Conservation (phyloP, 73 alveolate species). For the Stentor roeselii region DNA sequence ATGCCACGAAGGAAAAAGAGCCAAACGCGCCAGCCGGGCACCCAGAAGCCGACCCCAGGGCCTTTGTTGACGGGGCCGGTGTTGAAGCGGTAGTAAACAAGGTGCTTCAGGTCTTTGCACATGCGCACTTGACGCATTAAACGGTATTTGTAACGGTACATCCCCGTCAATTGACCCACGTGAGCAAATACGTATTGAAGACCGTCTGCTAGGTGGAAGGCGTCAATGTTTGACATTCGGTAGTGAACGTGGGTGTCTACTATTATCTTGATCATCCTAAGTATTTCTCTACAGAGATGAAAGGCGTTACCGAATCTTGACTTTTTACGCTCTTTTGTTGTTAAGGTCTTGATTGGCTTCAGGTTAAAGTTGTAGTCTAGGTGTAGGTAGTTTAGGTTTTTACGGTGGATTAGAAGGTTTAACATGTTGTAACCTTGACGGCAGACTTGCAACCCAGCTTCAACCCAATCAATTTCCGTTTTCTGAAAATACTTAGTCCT, state of each 20-base stretch:
- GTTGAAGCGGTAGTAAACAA: conserved; percentile 98
- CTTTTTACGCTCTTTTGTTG: conserved; percentile 99
- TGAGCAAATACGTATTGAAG: conserved; percentile 98
- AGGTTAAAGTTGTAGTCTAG: conserved; percentile 99
- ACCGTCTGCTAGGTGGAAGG: conserved; percentile 99
- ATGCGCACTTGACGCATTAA: conserved; percentile 99
- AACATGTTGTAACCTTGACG: conserved; percentile 99
- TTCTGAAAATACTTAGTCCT: conserved; percentile 98
- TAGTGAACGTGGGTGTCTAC: conserved; percentile 98
- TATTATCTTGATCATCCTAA: conserved; percentile 95
- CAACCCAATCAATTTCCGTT: conserved; percentile 99
- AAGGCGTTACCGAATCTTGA: conserved; percentile 99
- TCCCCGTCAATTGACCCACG: conserved; percentile 99
- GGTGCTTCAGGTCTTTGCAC: conserved; percentile 99
- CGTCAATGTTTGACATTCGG: conserved; percentile 99
- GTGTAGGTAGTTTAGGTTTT: conserved; percentile 98
- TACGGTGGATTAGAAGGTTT: conserved; percentile 98
- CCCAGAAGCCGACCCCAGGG: conserved; percentile 99
- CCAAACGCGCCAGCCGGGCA: conserved; percentile 99
- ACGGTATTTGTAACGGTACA: conserved; percentile 99
- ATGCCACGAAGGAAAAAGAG: conserved; percentile 99
- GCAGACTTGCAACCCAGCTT: conserved; percentile 98
- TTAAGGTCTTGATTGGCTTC: conserved; percentile 98
- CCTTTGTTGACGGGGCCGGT: conserved; percentile 99
- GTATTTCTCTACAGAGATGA: conserved; percentile 99